phyloP scores from a whole-genome alignment of 768 basidiomycete species.

The Agaricus subrufescens region DNA sequence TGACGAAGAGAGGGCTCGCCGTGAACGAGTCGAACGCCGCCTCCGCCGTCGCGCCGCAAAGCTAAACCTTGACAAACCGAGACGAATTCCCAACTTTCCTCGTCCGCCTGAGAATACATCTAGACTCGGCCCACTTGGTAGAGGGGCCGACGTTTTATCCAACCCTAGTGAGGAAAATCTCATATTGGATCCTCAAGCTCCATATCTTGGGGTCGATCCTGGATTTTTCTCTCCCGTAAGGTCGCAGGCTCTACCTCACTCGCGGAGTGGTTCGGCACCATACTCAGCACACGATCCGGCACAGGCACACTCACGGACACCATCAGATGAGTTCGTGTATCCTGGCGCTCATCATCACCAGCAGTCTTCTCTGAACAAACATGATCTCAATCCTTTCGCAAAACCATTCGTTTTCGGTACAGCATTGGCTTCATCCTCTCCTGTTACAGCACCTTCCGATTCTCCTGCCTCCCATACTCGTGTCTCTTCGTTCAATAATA shows the following conservation, averaged over 20 bases:
- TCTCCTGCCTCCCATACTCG: constrained; percentile 29
- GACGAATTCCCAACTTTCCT: constrained; percentile 77
- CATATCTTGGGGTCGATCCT: constrained; percentile 9
- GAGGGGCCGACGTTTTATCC: constrained; percentile 71
- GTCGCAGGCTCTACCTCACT: constrained; percentile 57
- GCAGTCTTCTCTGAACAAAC: constrained; percentile 19
- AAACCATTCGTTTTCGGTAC: constrained; percentile 81
- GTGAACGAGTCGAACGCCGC: constrained; percentile 59
- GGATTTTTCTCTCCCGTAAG: constrained; percentile 7
- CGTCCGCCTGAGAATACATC: constrained; percentile 58
- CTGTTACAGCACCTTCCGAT: constrained; percentile 21
- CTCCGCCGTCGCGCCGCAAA: constrained; percentile 40
- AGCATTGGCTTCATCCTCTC: constrained; percentile 22
- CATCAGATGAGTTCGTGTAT: constrained; percentile 30
- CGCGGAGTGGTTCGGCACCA: constrained; percentile 57
- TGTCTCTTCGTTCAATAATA: constrained; percentile 47
- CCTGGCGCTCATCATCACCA: constrained; percentile 16
- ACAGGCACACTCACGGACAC: constrained; percentile 57
- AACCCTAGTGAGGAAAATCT: constrained; percentile 81
- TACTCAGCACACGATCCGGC: constrained; percentile 59
- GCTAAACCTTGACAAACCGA: constrained; percentile 50
- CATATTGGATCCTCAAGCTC: constrained; percentile 16
- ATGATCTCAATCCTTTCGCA: constrained; percentile 69
- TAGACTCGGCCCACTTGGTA: constrained; percentile 29
- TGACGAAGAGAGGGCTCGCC: constrained; percentile 80